Evolutionary conservation across 2,329 filamentous ascomycete genomes (phyloP).

Genomic region (Ramularia endophylla): DNA sequence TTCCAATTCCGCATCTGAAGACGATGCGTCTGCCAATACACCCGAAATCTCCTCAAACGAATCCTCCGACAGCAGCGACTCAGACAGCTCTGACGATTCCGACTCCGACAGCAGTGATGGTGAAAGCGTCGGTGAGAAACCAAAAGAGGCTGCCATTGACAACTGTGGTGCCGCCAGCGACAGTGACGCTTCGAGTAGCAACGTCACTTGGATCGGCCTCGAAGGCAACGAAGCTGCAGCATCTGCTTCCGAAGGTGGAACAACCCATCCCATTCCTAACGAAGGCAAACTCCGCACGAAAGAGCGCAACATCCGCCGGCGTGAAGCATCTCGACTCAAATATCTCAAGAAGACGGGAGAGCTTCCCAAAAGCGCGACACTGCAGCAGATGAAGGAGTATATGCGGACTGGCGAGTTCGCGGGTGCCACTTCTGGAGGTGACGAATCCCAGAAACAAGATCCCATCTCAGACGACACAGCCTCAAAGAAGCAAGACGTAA

Average conservation of each 20-base stretch:
- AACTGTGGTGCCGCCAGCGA: slow-evolving; percentile 12
- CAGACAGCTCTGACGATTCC: too few species aligned
- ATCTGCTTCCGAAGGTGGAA: not conserved
- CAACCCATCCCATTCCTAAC: slow-evolving; percentile 31
- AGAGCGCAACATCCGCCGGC: slow-evolving; percentile 50
- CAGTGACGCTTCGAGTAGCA: slow-evolving; percentile 14
- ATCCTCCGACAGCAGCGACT: too few species aligned
- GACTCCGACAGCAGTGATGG: too few species aligned
- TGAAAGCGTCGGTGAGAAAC: slow-evolving; percentile 3
- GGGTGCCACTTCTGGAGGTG: not conserved
- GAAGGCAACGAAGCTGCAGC: slow-evolving; percentile 8
- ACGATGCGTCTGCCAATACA: not conserved
- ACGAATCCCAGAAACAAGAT: too few species aligned
- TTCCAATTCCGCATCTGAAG: too few species aligned
- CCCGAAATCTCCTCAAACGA: not conserved
- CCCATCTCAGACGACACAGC: not conserved
- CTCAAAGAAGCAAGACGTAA: not conserved
- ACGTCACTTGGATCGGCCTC: slow-evolving; percentile 13
- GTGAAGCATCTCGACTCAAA: slow-evolving; percentile 44
- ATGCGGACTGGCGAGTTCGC: not conserved
- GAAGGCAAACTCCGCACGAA: slow-evolving; percentile 48
- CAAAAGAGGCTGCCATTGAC: too few species aligned
- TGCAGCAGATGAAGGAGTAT: slow-evolving; percentile 40
- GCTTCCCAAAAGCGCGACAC: slow-evolving; percentile 46
- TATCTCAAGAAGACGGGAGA: slow-evolving; percentile 50